Conservation (phyloP, 805 yeast genomes). For the Teunomyces panamensis region DNA sequence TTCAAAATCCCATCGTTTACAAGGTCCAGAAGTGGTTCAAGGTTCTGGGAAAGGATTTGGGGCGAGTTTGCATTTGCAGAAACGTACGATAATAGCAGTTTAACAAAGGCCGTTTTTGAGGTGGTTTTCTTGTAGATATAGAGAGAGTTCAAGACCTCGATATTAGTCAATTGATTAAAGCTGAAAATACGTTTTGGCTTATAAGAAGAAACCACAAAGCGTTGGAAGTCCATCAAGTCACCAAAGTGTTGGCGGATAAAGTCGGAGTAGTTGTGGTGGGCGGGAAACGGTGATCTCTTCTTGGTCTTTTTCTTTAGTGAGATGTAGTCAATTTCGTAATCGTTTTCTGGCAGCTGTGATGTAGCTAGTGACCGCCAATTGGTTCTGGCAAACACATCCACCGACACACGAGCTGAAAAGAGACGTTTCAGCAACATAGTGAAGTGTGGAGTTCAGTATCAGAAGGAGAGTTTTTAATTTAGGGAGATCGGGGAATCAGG, state of each 20-base stretch:
- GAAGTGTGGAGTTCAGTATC: neutral
- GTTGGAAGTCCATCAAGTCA: conserved; percentile 19
- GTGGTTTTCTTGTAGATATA: conserved; percentile 22
- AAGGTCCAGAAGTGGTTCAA: conserved; percentile 14
- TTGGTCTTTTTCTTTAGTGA: conserved; percentile 8
- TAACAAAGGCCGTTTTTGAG: conserved; percentile 21
- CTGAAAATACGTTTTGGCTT: conserved; percentile 15
- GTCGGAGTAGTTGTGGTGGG: conserved; percentile 7
- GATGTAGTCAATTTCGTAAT: conserved; percentile 12
- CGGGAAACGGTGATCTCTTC: neutral
- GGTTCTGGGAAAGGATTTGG: conserved; percentile 14
- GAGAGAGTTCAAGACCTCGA: conserved; percentile 24
- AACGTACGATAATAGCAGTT: conserved; percentile 14
- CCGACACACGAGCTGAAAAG: neutral
- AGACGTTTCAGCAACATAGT: conserved; percentile 1
- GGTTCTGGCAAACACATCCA: neutral
- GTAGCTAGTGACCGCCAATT: conserved; percentile 5
- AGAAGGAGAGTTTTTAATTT: neutral
- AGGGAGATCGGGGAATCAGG: conserved; percentile 1
- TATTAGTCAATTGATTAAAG: conserved; percentile 22
- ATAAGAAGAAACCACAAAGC: conserved; percentile 20
- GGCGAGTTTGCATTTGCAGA: conserved; percentile 16
- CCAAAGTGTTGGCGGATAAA: conserved; percentile 17
- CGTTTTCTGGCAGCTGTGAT: conserved; percentile 1
- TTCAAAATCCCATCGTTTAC: conserved; percentile 17